A percentile compares a stretch with the other conserved stretches of the same genome.
Evolutionary conservation across 1,284 basidiomycete genomes (phyloP).

Genomic region (Malassezia nana): DNA sequence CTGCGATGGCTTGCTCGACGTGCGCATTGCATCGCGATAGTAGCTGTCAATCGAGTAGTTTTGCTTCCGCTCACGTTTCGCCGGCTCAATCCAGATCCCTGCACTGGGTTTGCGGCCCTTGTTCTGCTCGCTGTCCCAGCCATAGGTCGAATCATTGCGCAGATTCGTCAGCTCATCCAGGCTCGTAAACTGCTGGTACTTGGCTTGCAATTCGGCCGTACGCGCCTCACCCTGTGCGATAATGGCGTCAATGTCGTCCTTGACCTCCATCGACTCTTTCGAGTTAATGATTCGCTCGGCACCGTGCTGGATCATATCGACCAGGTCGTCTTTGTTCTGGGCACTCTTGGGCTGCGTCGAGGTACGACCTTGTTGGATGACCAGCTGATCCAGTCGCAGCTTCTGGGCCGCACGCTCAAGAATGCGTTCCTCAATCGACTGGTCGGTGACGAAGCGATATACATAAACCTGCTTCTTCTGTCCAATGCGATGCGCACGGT

Average conservation of each 20-base stretch:
- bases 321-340: constrained; percentile 87
- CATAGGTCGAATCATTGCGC: constrained; percentile 67
- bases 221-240: constrained; percentile 69
- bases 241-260: constrained; percentile 89
- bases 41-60: constrained; percentile 72
- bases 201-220: constrained; percentile 76
- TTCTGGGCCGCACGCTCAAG: constrained; percentile 89
- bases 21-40: constrained; percentile 83
- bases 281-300: constrained; percentile 92
- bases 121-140: constrained; percentile 97
- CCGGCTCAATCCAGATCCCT: constrained; percentile 65
- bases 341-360: constrained; percentile 57
- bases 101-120: constrained; percentile 55
- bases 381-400: constrained; percentile 89
- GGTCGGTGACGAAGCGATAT: constrained; percentile 91
- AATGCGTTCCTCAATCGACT: constrained; percentile 94
- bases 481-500: constrained; percentile 94
- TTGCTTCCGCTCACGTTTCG: constrained; percentile 83
- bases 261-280: constrained; percentile 57
- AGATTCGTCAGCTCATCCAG: constrained; percentile 94
- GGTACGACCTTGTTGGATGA: constrained; percentile 86
- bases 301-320: constrained; percentile 97
- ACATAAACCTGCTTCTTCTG: constrained; percentile 99
- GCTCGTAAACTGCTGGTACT: constrained; percentile 76
- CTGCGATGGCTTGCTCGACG: constrained; percentile 59